These are phyloP conservation scores for Knoxia roxburghii DNA, from an alignment of 257 asterid genomes.

Conservation along the genomic window DNA sequence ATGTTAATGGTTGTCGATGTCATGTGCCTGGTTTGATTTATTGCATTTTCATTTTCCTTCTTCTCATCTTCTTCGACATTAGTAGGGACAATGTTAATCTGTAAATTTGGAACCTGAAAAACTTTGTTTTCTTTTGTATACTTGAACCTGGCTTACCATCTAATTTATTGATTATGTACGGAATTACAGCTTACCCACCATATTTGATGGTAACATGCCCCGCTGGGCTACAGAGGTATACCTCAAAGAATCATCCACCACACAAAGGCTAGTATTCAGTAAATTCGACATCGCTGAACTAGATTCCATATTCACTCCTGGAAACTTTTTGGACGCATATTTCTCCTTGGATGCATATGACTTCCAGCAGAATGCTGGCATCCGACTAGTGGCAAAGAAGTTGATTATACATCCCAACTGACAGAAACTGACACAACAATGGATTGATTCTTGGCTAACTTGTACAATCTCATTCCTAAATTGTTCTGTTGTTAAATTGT, in stretches of 20 bases:
- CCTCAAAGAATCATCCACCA: conserved; percentile 44
- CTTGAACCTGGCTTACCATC: conserved; percentile 2
- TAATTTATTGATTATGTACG: neutral
- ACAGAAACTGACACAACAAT: conserved; percentile 7
- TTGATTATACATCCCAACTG: conserved; percentile 48
- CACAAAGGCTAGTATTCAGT: conserved; percentile 52
- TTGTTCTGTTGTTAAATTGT: neutral
- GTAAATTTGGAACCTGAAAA: neutral
- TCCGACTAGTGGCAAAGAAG: conserved; percentile 68
- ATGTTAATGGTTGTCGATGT: neutral
- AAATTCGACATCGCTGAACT: conserved; percentile 49
- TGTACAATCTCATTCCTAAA: conserved; percentile 7
- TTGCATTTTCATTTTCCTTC: neutral
- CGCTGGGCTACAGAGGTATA: conserved; percentile 69
- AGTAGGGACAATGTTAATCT: neutral
- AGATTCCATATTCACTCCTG: conserved; percentile 48
- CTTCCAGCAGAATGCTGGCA: conserved; percentile 74
- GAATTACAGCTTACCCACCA: conserved; percentile 61
- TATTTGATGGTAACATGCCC: conserved; percentile 41
- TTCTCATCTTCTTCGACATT: neutral
- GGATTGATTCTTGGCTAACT: conserved; percentile 1
- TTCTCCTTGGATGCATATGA: conserved; percentile 71
- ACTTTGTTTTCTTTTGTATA: neutral
- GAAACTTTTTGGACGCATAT: conserved; percentile 60
- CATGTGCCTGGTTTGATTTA: neutral